phyloP scores from a whole-genome alignment of 495 filamentous ascomycete species.

The Lentithecium fluviatile region DNA sequence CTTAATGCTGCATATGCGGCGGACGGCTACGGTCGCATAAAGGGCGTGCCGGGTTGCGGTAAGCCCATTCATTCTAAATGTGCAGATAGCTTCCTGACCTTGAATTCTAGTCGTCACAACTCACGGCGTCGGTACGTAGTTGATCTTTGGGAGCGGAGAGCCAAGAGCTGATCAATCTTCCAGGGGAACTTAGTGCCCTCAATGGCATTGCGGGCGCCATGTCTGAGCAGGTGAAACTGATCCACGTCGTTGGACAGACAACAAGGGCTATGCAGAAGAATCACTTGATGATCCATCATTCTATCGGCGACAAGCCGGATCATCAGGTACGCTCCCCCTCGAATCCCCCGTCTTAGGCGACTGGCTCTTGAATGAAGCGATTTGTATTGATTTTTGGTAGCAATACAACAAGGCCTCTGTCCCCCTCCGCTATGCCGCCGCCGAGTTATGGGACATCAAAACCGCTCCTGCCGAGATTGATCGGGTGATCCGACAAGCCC shows the following conservation, averaged over 20 bases:
- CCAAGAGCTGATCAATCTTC: slow-evolving; percentile 2
- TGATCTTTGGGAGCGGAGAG: background rate
- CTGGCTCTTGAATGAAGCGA: too few species aligned
- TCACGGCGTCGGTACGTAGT: slow-evolving; percentile 40
- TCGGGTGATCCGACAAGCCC: slow-evolving; percentile 43
- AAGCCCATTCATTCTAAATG: background rate
- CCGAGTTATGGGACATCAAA: slow-evolving; percentile 40
- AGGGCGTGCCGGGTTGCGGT: slow-evolving; percentile 37
- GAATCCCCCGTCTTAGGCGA: background rate
- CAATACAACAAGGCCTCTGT: slow-evolving; percentile 42
- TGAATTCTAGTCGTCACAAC: slow-evolving; percentile 40
- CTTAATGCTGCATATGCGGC: slow-evolving; percentile 45
- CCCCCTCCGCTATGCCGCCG: slow-evolving; percentile 38
- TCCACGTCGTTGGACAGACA: slow-evolving; percentile 47
- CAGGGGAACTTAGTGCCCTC: slow-evolving; percentile 44
- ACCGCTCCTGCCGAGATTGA: slow-evolving; percentile 44
- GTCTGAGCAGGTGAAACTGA: slow-evolving; percentile 44
- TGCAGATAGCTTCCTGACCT: background rate
- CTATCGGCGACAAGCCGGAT: slow-evolving; percentile 38
- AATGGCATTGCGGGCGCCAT: slow-evolving; percentile 44
- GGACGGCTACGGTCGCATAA: slow-evolving; percentile 44
- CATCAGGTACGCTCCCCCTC: slow-evolving; percentile 24
- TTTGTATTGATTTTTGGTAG: slow-evolving; percentile 23
- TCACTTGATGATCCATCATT: slow-evolving; percentile 47
- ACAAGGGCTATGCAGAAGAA: slow-evolving; percentile 40